A percentile compares a stretch with the other conserved stretches of the same genome.
Conservation (phyloP, 2,329 filamentous ascomycete species). For the Aspergillus tanneri region DNA sequence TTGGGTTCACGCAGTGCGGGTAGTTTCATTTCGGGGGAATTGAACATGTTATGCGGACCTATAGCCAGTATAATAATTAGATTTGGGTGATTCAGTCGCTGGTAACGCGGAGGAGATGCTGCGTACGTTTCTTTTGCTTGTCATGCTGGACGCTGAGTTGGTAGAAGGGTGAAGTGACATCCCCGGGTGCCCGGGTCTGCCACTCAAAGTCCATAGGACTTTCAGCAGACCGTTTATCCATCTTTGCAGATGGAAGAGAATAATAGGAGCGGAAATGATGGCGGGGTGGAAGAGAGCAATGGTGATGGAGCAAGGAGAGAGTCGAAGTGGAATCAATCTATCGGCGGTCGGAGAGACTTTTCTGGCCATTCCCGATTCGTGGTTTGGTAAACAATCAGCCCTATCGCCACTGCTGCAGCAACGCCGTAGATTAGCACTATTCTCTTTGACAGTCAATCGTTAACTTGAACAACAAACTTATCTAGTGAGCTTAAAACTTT, state of each 20-base stretch:
- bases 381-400: constrained; percentile 9
- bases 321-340: neutral
- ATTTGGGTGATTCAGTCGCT: neutral
- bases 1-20: constrained; percentile 52
- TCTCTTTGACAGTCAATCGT: too few relatives aligned
- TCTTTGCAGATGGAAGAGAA: constrained; percentile 22
- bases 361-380: constrained; percentile 9
- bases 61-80: constrained; percentile 2
- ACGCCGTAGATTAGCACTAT: neutral
- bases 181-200: constrained; percentile 46
- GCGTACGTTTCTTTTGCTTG: constrained; percentile 46
- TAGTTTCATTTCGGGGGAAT: constrained; percentile 51
- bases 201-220: constrained; percentile 55
- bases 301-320: neutral
- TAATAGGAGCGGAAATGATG: neutral
- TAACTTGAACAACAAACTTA: too few relatives aligned
- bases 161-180: constrained; percentile 48
- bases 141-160: constrained; percentile 47
- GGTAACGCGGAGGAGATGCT: constrained; percentile 1
- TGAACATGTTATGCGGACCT: constrained; percentile 44
- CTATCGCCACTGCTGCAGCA: constrained; percentile 1
- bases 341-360: constrained; percentile 7
- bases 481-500: neutral
- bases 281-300: neutral
- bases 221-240: constrained; percentile 43